phyloP scores from a whole-genome alignment of 768 basidiomycete species.

The Rhodotorula diobovata region DNA sequence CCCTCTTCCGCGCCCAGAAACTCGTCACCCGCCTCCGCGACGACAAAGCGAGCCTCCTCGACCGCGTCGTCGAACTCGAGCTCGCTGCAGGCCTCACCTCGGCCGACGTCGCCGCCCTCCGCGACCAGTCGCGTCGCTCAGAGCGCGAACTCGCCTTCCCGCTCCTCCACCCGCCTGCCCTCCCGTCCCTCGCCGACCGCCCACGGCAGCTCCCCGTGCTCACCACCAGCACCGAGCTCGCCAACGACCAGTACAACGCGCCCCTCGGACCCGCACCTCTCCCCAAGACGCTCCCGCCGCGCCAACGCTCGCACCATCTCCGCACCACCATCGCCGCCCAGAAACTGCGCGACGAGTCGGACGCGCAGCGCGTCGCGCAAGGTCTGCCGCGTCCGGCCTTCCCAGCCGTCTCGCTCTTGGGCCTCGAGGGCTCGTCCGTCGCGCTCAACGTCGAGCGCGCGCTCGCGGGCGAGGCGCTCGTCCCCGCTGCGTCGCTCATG shows the following conservation, averaged over 20 bases:
- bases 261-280: slow-evolving; percentile 5
- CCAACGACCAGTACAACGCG: slow-evolving; percentile 26
- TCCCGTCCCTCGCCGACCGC: slow-evolving; percentile 30
- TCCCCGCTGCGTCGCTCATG: not conserved
- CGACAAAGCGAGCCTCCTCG: slow-evolving; percentile 53
- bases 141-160: slow-evolving; percentile 29
- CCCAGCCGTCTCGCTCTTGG: slow-evolving; percentile 28
- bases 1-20: slow-evolving; percentile 61
- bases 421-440: slow-evolving; percentile 24
- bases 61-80: slow-evolving; percentile 38
- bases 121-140: slow-evolving; percentile 3
- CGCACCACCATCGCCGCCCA: slow-evolving; percentile 24
- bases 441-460: slow-evolving; percentile 32
- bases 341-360: slow-evolving; percentile 22
- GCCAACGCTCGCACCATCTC: slow-evolving; percentile 26
- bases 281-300: slow-evolving; percentile 20
- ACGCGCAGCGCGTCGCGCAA: slow-evolving; percentile 18
- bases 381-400: slow-evolving; percentile 6
- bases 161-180: slow-evolving; percentile 25
- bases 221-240: slow-evolving; percentile 25
- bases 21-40: slow-evolving; percentile 60
- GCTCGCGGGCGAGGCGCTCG: slow-evolving; percentile 18
- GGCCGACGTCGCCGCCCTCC: slow-evolving; percentile 7
- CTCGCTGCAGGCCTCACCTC: slow-evolving; percentile 31
- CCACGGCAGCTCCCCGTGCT: slow-evolving; percentile 12